Evolutionary conservation across 148 eudicot species (phyloP).

Genomic region (Persicaria maculosa): DNA sequence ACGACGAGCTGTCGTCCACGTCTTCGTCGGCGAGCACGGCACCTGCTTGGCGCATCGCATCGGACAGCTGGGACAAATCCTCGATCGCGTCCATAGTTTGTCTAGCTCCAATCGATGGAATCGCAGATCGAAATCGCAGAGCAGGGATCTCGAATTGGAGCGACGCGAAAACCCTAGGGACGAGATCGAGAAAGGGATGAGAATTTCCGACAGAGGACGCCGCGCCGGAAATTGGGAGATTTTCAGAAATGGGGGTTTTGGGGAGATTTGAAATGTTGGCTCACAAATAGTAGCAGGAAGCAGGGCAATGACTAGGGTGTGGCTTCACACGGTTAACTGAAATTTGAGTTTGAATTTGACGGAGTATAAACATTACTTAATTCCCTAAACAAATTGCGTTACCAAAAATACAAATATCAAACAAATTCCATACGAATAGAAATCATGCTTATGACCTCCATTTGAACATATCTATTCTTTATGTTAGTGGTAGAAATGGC

Average conservation of each 20-base stretch:
- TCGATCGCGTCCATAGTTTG: conserved; percentile 85
- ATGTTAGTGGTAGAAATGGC: too few species aligned
- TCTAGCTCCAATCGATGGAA: conserved; percentile 7
- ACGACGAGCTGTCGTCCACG: conserved; percentile 48
- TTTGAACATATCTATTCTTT: too few species aligned
- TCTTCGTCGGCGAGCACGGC: conserved; percentile 91
- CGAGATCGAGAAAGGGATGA: neutral
- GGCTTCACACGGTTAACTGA: neutral
- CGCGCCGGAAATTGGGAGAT: neutral
- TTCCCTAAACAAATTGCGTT: too few species aligned
- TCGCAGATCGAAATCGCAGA: neutral
- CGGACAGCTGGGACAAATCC: conserved; percentile 74
- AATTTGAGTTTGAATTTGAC: too few species aligned
- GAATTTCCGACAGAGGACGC: neutral
- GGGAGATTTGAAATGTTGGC: neutral
- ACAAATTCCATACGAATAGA: too few species aligned
- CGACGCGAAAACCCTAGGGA: conserved; percentile 3
- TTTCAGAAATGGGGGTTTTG: neutral
- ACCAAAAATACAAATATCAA: too few species aligned
- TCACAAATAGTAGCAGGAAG: neutral
- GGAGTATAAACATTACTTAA: too few species aligned
- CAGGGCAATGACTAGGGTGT: neutral
- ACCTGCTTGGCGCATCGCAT: conserved; percentile 88
- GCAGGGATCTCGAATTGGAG: conserved; percentile 5
- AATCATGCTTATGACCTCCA: too few species aligned